Evolutionary conservation across 495 filamentous ascomycete genomes (phyloP).

Genomic region (Neurospora sublineolata): DNA sequence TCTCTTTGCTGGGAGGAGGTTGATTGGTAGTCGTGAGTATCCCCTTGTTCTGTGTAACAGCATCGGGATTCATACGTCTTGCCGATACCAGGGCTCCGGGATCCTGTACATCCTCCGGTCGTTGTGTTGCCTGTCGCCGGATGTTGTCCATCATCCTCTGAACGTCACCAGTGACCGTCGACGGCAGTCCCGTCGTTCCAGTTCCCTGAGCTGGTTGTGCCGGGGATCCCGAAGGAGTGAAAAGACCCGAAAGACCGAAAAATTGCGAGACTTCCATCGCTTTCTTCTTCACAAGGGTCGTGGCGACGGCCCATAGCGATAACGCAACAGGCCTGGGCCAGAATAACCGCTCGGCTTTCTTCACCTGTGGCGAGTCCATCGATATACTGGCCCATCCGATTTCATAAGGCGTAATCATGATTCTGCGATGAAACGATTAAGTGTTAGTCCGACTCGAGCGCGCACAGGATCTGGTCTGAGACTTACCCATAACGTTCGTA

Average conservation of each 20-base stretch:
- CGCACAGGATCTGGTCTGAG: neutral
- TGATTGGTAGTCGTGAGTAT: neutral
- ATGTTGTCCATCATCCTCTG: conserved; percentile 18
- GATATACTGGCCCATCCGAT: conserved; percentile 16
- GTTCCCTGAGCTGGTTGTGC: neutral
- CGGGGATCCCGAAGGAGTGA: neutral
- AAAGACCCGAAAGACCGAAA: conserved; percentile 17
- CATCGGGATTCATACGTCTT: neutral
- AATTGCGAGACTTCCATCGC: conserved; percentile 13
- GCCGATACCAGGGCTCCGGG: conserved; percentile 9
- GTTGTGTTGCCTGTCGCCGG: conserved; percentile 22
- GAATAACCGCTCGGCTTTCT: conserved; percentile 20
- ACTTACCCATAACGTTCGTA: conserved; percentile 30
- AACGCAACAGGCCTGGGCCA: conserved; percentile 24
- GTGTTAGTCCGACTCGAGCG: neutral
- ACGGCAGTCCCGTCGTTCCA: conserved; percentile 2
- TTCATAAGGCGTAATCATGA: conserved; percentile 23
- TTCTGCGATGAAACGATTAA: conserved; percentile 1
- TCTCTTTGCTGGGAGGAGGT: neutral
- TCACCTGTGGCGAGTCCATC: conserved; percentile 20
- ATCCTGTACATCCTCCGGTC: conserved; percentile 16
- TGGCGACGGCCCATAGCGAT: conserved; percentile 25
- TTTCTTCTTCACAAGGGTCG: conserved; percentile 19
- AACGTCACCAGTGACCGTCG: conserved; percentile 5
- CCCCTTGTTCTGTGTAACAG: neutral